These are phyloP conservation scores for Colletotrichum orbiculare DNA, from an alignment of 2,329 filamentous ascomycete genomes.

Conservation along the genomic window DNA sequence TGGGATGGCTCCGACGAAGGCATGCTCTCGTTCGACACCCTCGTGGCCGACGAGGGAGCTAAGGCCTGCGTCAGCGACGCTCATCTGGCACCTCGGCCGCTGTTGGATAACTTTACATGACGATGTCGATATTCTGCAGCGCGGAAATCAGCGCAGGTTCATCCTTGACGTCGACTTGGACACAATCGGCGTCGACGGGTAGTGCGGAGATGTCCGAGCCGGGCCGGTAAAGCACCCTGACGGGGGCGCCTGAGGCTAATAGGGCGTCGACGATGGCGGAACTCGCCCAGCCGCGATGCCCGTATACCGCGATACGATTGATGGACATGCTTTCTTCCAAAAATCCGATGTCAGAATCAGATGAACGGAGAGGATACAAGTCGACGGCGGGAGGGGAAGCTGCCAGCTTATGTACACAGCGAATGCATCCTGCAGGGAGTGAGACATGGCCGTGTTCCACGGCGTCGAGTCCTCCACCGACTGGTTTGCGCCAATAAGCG, in stretches of 20 bases:
- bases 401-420: too few species aligned
- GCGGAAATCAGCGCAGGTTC: slow-evolving; percentile 10
- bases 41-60: slow-evolving; percentile 41
- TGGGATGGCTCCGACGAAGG: slow-evolving; percentile 43
- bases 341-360: too few species aligned
- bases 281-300: slow-evolving; percentile 43
- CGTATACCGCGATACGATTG: slow-evolving; percentile 45
- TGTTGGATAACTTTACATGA: slow-evolving; percentile 3
- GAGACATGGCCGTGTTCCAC: too few species aligned
- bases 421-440: too few species aligned
- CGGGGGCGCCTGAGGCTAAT: slow-evolving; percentile 40
- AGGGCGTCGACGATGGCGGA: slow-evolving; percentile 41
- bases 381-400: too few species aligned
- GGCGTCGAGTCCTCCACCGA: too few species aligned
- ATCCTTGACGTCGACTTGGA: slow-evolving; percentile 25
- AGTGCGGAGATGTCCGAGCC: slow-evolving; percentile 42
- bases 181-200: slow-evolving; percentile 11
- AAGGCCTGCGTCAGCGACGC: neutral
- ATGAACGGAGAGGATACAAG: too few species aligned
- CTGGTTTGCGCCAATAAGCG: too few species aligned
- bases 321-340: slow-evolving; percentile 32
- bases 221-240: slow-evolving; percentile 42
- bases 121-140: slow-evolving; percentile 25
- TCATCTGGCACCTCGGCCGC: accelerated
- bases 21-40: slow-evolving; percentile 39